Evolutionary conservation across 2,329 filamentous ascomycete genomes (phyloP).

Genomic region (Coniochaeta sp.): DNA sequence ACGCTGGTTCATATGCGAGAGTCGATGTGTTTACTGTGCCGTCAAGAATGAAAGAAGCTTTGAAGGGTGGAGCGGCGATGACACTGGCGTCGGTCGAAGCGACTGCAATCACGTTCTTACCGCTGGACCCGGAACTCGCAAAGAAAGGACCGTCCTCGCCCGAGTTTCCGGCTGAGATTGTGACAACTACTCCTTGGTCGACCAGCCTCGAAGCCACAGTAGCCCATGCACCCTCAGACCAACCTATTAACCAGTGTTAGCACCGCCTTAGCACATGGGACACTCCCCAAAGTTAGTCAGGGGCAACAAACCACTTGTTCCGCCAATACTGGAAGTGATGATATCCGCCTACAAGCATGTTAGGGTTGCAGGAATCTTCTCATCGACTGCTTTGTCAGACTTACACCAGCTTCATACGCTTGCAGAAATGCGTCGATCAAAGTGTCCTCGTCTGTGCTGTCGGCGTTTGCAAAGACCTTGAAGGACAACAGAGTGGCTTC

Average conservation of each 20-base stretch:
- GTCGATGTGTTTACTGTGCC: neutral
- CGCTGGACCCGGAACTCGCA: conserved; percentile 28
- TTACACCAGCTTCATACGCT: conserved; percentile 19
- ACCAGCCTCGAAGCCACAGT: conserved; percentile 30
- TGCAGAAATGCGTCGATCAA: conserved; percentile 21
- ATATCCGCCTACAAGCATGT: conserved; percentile 16
- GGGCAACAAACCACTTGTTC: conserved; percentile 17
- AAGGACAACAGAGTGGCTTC: conserved; percentile 19
- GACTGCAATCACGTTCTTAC: conserved; percentile 30
- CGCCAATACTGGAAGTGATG: conserved; percentile 26
- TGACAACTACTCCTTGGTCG: conserved; percentile 29
- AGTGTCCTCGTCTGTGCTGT: conserved; percentile 17
- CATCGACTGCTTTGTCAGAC: neutral
- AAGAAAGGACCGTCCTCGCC: conserved; percentile 32
- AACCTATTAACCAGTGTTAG: neutral
- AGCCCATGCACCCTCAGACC: conserved; percentile 17
- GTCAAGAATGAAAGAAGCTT: neutral
- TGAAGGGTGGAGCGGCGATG: conserved; percentile 7
- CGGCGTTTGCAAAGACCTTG: conserved; percentile 19
- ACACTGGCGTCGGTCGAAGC: conserved; percentile 27
- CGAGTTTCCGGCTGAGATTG: conserved; percentile 34
- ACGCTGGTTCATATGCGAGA: conserved; percentile 2
- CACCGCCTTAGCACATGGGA: neutral
- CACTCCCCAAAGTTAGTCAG: neutral
- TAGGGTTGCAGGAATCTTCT: neutral